A percentile compares a stretch with the other conserved stretches of the same genome.
These are phyloP conservation scores for Physcomitrium patens DNA, from an alignment of 225 moss, liverwort and hornwort species.

Conservation along the genomic window DNA sequence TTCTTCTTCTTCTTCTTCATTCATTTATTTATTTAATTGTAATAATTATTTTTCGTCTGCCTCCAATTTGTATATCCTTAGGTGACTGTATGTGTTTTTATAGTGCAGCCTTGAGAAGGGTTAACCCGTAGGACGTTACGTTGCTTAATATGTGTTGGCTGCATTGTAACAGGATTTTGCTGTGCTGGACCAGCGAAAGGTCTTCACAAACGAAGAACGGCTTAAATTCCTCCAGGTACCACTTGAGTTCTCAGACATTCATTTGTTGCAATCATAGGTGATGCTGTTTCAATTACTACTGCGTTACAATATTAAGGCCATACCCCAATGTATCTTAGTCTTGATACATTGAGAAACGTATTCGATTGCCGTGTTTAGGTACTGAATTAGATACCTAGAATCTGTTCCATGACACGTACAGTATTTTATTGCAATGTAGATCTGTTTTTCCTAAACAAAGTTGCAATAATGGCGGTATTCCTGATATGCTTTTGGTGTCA, in stretches of 20 bases:
- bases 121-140: not conserved
- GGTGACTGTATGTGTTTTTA: conserved; percentile 16
- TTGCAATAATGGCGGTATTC: not conserved
- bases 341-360: not conserved
- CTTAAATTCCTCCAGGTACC: conserved; percentile 89
- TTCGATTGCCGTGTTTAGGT: conserved; percentile 10
- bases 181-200: conserved; percentile 78
- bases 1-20: too few species aligned
- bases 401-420: not conserved
- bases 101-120: not conserved
- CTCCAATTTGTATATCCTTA: conserved; percentile 5
- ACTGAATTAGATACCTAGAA: conserved; percentile 1
- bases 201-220: conserved; percentile 81
- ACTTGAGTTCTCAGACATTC: not conserved
- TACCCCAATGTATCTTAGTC: not conserved
- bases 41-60: not conserved
- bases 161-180: conserved; percentile 66
- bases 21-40: too few species aligned
- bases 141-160: conserved; percentile 23
- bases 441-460: too few species aligned
- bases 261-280: conserved; percentile 17
- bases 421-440: not conserved
- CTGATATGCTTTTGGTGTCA: not conserved
- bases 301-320: conserved; percentile 8
- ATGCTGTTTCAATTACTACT: not conserved